phyloP scores from a whole-genome alignment of 2,329 filamentous ascomycete genomes.

The Colletotrichum destructivum region DNA sequence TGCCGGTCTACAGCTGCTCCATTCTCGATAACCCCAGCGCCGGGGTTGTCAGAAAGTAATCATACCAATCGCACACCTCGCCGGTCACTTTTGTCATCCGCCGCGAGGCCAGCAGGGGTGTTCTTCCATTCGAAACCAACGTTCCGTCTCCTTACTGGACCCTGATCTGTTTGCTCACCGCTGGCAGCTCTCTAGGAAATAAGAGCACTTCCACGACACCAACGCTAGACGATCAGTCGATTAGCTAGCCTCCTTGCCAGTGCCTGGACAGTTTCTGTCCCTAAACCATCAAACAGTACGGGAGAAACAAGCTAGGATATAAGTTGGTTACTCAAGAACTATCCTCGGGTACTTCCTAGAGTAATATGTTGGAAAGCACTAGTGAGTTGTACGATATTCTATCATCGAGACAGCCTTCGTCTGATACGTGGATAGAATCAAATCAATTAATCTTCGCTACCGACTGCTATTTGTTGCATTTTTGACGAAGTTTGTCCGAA shows the following conservation, averaged over 20 bases:
- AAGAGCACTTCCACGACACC: background rate
- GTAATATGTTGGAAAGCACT: constrained; percentile 26
- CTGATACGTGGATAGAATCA: constrained; percentile 14
- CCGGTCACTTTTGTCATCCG: constrained; percentile 42
- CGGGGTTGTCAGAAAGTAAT: constrained; percentile 64
- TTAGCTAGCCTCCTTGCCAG: background rate
- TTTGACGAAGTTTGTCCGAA: constrained; percentile 12
- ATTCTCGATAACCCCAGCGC: constrained; percentile 65
- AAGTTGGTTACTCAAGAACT: background rate
- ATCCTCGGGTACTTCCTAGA: background rate
- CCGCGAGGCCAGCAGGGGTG: constrained; percentile 15
- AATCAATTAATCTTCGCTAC: background rate
- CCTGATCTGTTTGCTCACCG: background rate
- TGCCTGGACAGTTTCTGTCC: background rate
- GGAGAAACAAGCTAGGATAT: background rate
- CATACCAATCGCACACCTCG: constrained; percentile 46
- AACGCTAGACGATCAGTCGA: constrained; percentile 10
- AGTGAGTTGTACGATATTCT: constrained; percentile 6
- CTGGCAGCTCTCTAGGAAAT: background rate
- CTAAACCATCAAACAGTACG: background rate
- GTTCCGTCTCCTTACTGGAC: background rate
- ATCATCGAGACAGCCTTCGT: background rate
- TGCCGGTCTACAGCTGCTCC: constrained; percentile 43
- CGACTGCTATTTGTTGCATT: constrained; percentile 14
- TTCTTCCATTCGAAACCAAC: background rate